A percentile compares a stretch with the other conserved stretches of the same genome.
phyloP scores from a whole-genome alignment of 2,329 filamentous ascomycete species.

The Colletotrichum nymphaeae region DNA sequence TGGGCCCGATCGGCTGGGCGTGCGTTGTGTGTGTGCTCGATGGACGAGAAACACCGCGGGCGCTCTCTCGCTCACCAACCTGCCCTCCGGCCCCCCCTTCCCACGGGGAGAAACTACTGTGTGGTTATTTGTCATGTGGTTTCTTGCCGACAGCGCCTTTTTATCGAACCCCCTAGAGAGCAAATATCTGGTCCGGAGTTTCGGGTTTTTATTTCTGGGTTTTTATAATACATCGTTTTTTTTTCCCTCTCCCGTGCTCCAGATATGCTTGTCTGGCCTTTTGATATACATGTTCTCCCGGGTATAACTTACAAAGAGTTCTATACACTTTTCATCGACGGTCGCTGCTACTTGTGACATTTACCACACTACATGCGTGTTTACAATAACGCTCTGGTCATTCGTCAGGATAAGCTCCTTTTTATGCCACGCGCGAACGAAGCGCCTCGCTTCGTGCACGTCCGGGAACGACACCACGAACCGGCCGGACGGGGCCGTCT shows the following conservation, averaged over 20 bases:
- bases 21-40: neutral
- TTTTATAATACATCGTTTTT: constrained; percentile 50
- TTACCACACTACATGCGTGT: constrained; percentile 32
- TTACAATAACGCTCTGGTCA: constrained; percentile 18
- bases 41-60: constrained; percentile 1
- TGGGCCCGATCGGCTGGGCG: constrained; percentile 3
- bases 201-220: constrained; percentile 52
- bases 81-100: neutral
- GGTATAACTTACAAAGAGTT: neutral
- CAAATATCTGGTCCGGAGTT: constrained; percentile 61
- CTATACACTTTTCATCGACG: neutral
- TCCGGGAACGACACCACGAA: constrained; percentile 49
- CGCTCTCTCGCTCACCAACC: neutral
- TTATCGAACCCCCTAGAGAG: constrained; percentile 46
- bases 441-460: constrained; percentile 48
- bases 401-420: constrained; percentile 39
- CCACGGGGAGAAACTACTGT: constrained; percentile 20
- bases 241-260: neutral
- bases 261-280: too few species aligned
- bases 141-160: constrained; percentile 28
- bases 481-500: constrained; percentile 35
- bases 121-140: constrained; percentile 24
- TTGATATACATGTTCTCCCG: neutral
- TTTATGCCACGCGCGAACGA: constrained; percentile 55
- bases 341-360: neutral